Conservation (phyloP, 2,329 filamentous ascomycete genomes). For the Simplicillium sp. region DNA sequence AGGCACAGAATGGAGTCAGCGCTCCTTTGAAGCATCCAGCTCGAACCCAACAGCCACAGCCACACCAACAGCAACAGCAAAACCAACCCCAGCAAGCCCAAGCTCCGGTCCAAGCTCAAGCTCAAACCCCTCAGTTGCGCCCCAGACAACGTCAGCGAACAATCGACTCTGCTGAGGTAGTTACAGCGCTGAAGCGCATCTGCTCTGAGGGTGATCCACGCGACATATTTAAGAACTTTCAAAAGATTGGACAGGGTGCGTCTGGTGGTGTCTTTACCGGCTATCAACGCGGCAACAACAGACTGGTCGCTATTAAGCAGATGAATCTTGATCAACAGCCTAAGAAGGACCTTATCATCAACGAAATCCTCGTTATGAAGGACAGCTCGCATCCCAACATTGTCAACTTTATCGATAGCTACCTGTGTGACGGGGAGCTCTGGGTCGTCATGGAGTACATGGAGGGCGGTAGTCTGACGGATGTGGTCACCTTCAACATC, state of each 20-base stretch:
- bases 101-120: constrained; percentile 7
- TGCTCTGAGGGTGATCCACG: constrained; percentile 86
- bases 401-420: constrained; percentile 98
- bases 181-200: constrained; percentile 75
- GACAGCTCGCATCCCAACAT: constrained; percentile 98
- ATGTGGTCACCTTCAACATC: constrained; percentile 98
- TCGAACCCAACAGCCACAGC: constrained; percentile 11
- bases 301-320: constrained; percentile 95
- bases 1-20: neutral
- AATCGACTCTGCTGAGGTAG: constrained; percentile 73
- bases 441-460: constrained; percentile 99
- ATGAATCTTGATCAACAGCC: constrained; percentile 99
- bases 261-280: constrained; percentile 94
- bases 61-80: constrained; percentile 30
- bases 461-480: constrained; percentile 94
- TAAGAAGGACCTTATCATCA: constrained; percentile 98
- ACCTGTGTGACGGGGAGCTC: constrained; percentile 77
- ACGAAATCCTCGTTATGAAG: constrained; percentile 98
- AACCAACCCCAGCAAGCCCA: constrained; percentile 17
- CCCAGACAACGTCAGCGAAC: constrained; percentile 71
- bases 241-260: constrained; percentile 94
- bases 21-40: neutral
- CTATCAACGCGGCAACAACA: constrained; percentile 73
- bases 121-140: constrained; percentile 40
- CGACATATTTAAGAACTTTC: constrained; percentile 75